Percentiles rank a stretch among this genome's conserved stretches.
These are phyloP conservation scores for Xylaria sp. DNA, from an alignment of 2,329 filamentous ascomycete genomes.

Conservation along the genomic window DNA sequence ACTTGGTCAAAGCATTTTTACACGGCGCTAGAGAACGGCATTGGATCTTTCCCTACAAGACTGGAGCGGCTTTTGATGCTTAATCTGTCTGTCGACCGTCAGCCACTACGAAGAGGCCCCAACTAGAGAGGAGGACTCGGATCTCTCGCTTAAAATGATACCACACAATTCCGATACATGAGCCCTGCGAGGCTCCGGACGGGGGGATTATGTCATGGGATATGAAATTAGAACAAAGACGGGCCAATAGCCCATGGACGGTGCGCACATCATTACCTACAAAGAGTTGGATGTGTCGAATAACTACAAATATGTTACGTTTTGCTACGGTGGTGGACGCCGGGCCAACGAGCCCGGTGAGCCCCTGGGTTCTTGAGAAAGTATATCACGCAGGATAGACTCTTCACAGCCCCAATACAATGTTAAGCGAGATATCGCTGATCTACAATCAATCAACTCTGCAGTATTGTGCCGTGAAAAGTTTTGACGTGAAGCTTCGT, in stretches of 20 bases:
- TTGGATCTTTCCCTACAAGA: constrained; percentile 28
- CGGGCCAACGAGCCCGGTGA: constrained; percentile 40
- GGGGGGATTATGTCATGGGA: constrained; percentile 35
- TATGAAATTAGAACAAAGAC: constrained; percentile 46
- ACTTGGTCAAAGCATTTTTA: constrained; percentile 45
- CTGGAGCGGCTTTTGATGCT: constrained; percentile 41
- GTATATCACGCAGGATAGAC: constrained; percentile 40
- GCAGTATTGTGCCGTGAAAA: neutral
- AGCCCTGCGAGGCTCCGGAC: constrained; percentile 36
- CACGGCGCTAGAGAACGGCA: constrained; percentile 47
- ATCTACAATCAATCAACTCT: constrained; percentile 8
- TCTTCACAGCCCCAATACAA: constrained; percentile 47
- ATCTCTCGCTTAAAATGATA: too few relatives aligned
- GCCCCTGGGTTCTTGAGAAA: constrained; percentile 41
- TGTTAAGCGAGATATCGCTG: constrained; percentile 40
- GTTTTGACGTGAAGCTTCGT: neutral
- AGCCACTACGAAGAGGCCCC: constrained; percentile 39
- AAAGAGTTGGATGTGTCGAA: constrained; percentile 37
- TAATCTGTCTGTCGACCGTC: constrained; percentile 41
- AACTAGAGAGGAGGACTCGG: constrained; percentile 41
- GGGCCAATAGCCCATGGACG: constrained; percentile 45
- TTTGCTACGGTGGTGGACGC: constrained; percentile 44
- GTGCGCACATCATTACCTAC: constrained; percentile 28
- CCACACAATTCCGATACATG: constrained; percentile 32
- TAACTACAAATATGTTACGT: constrained; percentile 44